Conservation (phyloP, 2,329 filamentous ascomycete species). For the Aspergillus aculeatinus region DNA sequence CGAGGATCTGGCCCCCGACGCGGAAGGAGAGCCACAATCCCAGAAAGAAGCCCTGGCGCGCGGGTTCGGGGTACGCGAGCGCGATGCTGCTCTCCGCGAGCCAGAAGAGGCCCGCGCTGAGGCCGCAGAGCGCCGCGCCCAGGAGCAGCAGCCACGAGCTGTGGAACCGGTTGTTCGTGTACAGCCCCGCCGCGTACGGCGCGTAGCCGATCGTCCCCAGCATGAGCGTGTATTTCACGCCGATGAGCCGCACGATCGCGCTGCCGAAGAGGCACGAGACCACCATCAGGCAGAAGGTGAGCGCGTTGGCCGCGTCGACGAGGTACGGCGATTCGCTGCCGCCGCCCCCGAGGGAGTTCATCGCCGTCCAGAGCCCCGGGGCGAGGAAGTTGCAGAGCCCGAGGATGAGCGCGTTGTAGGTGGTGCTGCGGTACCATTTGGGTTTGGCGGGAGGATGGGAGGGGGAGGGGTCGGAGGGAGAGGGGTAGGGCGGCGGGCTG, state of each 20-base stretch:
- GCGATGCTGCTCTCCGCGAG: slow-evolving; percentile 73
- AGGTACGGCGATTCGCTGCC: slow-evolving; percentile 64
- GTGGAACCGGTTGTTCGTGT: slow-evolving; percentile 70
- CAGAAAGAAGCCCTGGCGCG: slow-evolving; percentile 63
- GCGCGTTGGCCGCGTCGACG: slow-evolving; percentile 68
- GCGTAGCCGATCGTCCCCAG: slow-evolving; percentile 71
- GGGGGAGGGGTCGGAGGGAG: not conserved
- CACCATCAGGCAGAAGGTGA: slow-evolving; percentile 73
- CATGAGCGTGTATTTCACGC: slow-evolving; percentile 70
- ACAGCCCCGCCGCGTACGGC: slow-evolving; percentile 68
- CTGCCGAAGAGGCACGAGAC: slow-evolving; percentile 67
- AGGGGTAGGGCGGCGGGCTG: not conserved
- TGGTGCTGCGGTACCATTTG: slow-evolving; percentile 69
- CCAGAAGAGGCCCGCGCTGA: slow-evolving; percentile 73
- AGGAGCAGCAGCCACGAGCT: slow-evolving; percentile 68
- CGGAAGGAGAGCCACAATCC: slow-evolving; percentile 67
- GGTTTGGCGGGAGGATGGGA: slow-evolving; percentile 37
- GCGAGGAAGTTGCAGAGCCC: slow-evolving; percentile 70
- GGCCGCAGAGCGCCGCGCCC: slow-evolving; percentile 67
- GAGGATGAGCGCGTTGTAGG: slow-evolving; percentile 70
- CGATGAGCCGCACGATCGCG: slow-evolving; percentile 64
- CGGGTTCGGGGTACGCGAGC: slow-evolving; percentile 69
- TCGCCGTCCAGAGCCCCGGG: slow-evolving; percentile 70
- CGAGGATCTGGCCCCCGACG: slow-evolving; percentile 66
- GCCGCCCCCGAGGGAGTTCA: slow-evolving; percentile 72